A percentile compares a stretch with the other conserved stretches of the same genome.
Conservation (phyloP, 148 eudicot genomes). For the Pharnaceum exiguum region DNA sequence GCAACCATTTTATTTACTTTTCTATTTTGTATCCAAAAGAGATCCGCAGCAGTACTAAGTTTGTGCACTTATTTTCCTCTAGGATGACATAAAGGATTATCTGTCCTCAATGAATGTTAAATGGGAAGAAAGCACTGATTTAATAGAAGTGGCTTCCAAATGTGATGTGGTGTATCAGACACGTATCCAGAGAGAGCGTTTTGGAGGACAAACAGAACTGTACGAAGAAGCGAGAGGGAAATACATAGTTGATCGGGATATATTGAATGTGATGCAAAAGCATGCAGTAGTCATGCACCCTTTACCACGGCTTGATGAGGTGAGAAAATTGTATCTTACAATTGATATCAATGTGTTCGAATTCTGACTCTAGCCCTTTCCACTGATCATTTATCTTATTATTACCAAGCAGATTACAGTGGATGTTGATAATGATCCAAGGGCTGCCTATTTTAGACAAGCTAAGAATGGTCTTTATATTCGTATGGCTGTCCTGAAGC, state of each 20-base stretch:
- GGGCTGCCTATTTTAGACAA: slow-evolving; percentile 99
- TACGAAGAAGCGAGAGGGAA: slow-evolving; percentile 89
- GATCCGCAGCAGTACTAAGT: not conserved
- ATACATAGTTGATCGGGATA: slow-evolving; percentile 64
- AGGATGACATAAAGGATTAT: slow-evolving; percentile 94
- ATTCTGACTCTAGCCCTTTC: not conserved
- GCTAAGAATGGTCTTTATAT: slow-evolving; percentile 92
- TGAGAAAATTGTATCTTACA: slow-evolving; percentile 15
- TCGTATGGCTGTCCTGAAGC: slow-evolving; percentile 91
- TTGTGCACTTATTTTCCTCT: slow-evolving; percentile 7
- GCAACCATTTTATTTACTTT: too few species aligned
- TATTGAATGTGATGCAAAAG: slow-evolving; percentile 71
- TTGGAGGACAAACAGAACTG: slow-evolving; percentile 78
- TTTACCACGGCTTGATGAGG: slow-evolving; percentile 99
- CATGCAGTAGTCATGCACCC: slow-evolving; percentile 97
- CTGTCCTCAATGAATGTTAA: slow-evolving; percentile 60
- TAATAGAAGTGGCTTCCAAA: slow-evolving; percentile 95
- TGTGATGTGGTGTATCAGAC: slow-evolving; percentile 99
- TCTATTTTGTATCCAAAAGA: too few species aligned
- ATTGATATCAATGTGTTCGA: not conserved
- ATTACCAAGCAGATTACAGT: slow-evolving; percentile 71
- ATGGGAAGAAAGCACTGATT: slow-evolving; percentile 92
- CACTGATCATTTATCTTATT: not conserved
- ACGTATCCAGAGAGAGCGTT: slow-evolving; percentile 84
- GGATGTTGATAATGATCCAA: slow-evolving; percentile 88